Conservation (phyloP, 768 basidiomycete genomes). For the Phylloporus arenicola region DNA sequence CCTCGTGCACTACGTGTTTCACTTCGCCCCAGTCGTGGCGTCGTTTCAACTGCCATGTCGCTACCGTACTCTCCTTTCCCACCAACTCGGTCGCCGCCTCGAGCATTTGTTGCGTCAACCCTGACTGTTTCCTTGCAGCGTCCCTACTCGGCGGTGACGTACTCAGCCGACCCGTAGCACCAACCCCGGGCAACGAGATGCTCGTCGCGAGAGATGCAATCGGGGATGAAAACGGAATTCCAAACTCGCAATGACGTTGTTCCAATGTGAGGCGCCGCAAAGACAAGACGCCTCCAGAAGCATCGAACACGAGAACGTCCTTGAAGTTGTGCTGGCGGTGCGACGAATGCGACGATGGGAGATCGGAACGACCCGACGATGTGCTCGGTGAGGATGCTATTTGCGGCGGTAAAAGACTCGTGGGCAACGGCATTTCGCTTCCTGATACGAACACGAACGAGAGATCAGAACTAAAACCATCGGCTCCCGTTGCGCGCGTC, state of each 20-base stretch:
- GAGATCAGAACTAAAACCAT: slow-evolving; percentile 36
- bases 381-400: slow-evolving; percentile 23
- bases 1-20: slow-evolving; percentile 25
- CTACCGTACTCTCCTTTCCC: slow-evolving; percentile 41
- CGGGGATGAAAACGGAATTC: slow-evolving; percentile 23
- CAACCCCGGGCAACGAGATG: slow-evolving; percentile 54
- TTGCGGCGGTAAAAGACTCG: slow-evolving; percentile 33
- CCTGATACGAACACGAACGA: slow-evolving; percentile 51
- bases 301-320: too few relatives aligned
- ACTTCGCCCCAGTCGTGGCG: slow-evolving; percentile 51
- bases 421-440: slow-evolving; percentile 32
- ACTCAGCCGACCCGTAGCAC: slow-evolving; percentile 37
- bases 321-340: slow-evolving; percentile 29
- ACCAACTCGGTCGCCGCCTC: slow-evolving; percentile 33
- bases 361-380: slow-evolving; percentile 26
- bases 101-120: slow-evolving; percentile 31
- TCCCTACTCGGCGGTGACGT: slow-evolving; percentile 28
- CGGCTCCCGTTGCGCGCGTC: slow-evolving; percentile 24
- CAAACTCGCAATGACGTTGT: slow-evolving; percentile 13
- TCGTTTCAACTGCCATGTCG: slow-evolving; percentile 61
- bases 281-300: slow-evolving; percentile 48
- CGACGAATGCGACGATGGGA: slow-evolving; percentile 25
- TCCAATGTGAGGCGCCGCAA: slow-evolving; percentile 52
- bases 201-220: slow-evolving; percentile 44
- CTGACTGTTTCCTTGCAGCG: slow-evolving; percentile 25